phyloP scores from a whole-genome alignment of 2,329 filamentous ascomycete genomes.

The Trichoderma simmonsii region DNA sequence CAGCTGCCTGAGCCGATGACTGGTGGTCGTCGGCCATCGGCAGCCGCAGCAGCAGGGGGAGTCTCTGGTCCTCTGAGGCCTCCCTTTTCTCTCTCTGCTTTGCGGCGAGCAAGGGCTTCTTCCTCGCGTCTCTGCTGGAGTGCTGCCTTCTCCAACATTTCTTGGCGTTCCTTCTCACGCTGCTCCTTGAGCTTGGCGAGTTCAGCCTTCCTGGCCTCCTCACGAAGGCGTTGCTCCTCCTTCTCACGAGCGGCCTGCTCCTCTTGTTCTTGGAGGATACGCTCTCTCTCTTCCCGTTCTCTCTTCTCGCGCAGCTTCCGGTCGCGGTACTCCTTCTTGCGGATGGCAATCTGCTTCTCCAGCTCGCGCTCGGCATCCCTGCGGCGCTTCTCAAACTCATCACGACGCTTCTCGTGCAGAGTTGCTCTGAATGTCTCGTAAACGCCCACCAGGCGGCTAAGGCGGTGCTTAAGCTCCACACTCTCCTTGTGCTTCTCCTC shows the following conservation, averaged over 20 bases:
- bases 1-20: conserved; percentile 40
- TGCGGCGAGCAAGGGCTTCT: conserved; percentile 75
- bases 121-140: conserved; percentile 81
- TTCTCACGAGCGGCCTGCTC: conserved; percentile 78
- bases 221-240: conserved; percentile 75
- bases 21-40: conserved; percentile 31
- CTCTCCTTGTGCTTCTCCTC: conserved; percentile 89
- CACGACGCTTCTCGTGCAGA: conserved; percentile 81
- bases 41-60: background rate
- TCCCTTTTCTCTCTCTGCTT: conserved; percentile 58
- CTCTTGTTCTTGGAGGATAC: conserved; percentile 74
- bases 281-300: conserved; percentile 81
- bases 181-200: conserved; percentile 65
- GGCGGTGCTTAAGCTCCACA: conserved; percentile 88
- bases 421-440: conserved; percentile 83
- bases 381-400: conserved; percentile 93
- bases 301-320: conserved; percentile 76
- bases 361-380: conserved; percentile 90
- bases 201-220: conserved; percentile 74
- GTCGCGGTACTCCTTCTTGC: conserved; percentile 86
- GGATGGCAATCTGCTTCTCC: conserved; percentile 82
- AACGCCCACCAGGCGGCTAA: conserved; percentile 75
- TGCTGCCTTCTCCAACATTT: conserved; percentile 61
- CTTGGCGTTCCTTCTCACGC: conserved; percentile 65
- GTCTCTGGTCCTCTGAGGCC: conserved; percentile 29